Percentiles rank a stretch among this genome's conserved stretches.
These are phyloP conservation scores for Saccharomycodes ludwigii DNA, from an alignment of 805 yeast species.

Conservation along the genomic window DNA sequence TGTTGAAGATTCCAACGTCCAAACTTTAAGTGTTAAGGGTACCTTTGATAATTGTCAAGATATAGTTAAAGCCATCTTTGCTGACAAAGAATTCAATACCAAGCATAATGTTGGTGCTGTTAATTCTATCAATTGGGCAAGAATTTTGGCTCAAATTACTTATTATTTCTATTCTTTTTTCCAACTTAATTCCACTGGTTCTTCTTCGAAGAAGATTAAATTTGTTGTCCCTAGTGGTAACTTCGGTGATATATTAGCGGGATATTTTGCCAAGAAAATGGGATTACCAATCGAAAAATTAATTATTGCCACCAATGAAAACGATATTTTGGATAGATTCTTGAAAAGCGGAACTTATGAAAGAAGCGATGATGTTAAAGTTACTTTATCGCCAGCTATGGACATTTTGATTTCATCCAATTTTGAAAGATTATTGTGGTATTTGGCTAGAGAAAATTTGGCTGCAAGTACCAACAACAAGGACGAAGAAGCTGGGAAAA, in stretches of 20 bases:
- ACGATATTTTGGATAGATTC: slow-evolving; percentile 90
- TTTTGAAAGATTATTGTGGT: slow-evolving; percentile 95
- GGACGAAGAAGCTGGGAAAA: slow-evolving; percentile 65
- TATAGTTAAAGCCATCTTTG: slow-evolving; percentile 84
- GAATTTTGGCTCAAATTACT: slow-evolving; percentile 94
- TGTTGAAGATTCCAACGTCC: slow-evolving; percentile 83
- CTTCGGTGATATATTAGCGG: slow-evolving; percentile 96
- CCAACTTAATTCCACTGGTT: slow-evolving; percentile 40
- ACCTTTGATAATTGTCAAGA: slow-evolving; percentile 98
- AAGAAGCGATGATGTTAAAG: slow-evolving; percentile 63
- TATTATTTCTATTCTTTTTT: slow-evolving; percentile 91
- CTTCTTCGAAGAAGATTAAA: slow-evolving; percentile 39
- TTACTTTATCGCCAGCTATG: slow-evolving; percentile 96
- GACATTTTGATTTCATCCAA: slow-evolving; percentile 91
- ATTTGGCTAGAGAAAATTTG: slow-evolving; percentile 60
- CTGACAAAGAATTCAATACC: slow-evolving; percentile 76
- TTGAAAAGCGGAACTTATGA: slow-evolving; percentile 76
- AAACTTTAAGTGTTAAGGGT: slow-evolving; percentile 89
- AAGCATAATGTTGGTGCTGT: slow-evolving; percentile 95
- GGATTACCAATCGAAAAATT: slow-evolving; percentile 83
- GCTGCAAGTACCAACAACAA: slow-evolving; percentile 31
- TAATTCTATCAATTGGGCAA: slow-evolving; percentile 98
- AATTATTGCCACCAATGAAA: slow-evolving; percentile 91
- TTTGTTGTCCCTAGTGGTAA: slow-evolving; percentile 97
- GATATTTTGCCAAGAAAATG: slow-evolving; percentile 89